These are phyloP conservation scores for Penicillium silybi DNA, from an alignment of 495 filamentous ascomycete genomes.

Conservation along the genomic window DNA sequence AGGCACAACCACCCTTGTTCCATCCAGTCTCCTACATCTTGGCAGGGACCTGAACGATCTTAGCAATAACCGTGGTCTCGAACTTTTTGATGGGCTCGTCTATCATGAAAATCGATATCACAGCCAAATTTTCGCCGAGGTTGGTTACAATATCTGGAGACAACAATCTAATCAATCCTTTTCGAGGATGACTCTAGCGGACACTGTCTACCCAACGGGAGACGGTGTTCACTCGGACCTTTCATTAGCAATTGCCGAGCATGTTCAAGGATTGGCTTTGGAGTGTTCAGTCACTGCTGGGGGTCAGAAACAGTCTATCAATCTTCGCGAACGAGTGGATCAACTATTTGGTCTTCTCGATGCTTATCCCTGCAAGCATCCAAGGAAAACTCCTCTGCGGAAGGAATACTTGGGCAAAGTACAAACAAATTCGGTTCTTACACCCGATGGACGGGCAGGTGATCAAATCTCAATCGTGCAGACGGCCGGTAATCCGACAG, in stretches of 20 bases:
- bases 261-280: neutral
- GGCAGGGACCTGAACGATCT: neutral
- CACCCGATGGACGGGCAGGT: neutral
- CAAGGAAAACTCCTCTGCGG: neutral
- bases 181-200: too few species aligned
- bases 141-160: neutral
- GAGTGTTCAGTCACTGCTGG: neutral
- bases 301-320: neutral
- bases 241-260: neutral
- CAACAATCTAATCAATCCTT: neutral
- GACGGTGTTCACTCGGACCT: neutral
- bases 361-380: slow-evolving; percentile 1
- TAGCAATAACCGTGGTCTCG: neutral
- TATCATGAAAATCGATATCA: neutral
- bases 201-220: neutral
- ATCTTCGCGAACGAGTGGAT: neutral
- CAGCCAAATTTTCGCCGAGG: neutral
- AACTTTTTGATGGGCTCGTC: neutral
- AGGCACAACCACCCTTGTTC: neutral
- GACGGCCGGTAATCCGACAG: neutral
- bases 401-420: neutral
- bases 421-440: neutral
- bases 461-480: neutral
- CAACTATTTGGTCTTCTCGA: neutral
- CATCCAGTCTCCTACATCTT: neutral